Percentiles rank a stretch among this genome's conserved stretches.
These are phyloP conservation scores for Mrakia frigida DNA, from an alignment of 768 basidiomycete genomes.

Conservation along the genomic window DNA sequence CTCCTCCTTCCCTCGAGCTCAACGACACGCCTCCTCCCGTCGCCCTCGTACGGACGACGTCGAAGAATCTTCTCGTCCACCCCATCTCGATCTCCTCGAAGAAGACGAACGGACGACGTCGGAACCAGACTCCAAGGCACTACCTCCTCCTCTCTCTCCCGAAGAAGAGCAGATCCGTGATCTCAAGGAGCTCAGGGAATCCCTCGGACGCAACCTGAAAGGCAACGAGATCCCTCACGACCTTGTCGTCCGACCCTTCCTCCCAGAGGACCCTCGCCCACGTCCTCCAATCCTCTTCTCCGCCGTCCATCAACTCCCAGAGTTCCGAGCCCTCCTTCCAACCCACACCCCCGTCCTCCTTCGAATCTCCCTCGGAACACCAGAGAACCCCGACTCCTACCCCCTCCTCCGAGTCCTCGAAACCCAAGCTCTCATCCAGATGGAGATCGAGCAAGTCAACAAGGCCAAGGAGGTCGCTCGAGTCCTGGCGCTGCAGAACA, in stretches of 20 bases:
- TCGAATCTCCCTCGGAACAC: neutral
- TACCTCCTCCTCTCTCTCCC: neutral
- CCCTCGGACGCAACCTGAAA: neutral
- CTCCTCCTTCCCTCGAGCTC: neutral
- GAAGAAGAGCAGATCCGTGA: neutral
- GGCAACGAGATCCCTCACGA: neutral
- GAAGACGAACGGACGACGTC: no score
- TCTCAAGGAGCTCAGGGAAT: neutral
- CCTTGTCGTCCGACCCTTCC: neutral
- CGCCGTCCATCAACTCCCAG: neutral
- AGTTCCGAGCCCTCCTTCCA: neutral
- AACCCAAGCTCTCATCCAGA: neutral
- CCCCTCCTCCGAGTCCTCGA: neutral
- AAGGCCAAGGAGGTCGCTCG: neutral
- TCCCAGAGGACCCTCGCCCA: constrained; percentile 4
- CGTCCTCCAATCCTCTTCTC: neutral
- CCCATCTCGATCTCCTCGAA: neutral
- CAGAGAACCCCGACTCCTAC: neutral
- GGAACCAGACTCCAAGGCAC: neutral
- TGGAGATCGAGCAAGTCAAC: neutral
- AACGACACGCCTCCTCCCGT: neutral
- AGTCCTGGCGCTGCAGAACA: neutral
- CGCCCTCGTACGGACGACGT: no score
- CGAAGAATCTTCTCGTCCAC: neutral
- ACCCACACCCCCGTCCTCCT: neutral